Percentiles rank a stretch among this genome's conserved stretches.
Evolutionary conservation across 2,329 filamentous ascomycete genomes (phyloP).

Genomic region (Waltergamsia citrina): DNA sequence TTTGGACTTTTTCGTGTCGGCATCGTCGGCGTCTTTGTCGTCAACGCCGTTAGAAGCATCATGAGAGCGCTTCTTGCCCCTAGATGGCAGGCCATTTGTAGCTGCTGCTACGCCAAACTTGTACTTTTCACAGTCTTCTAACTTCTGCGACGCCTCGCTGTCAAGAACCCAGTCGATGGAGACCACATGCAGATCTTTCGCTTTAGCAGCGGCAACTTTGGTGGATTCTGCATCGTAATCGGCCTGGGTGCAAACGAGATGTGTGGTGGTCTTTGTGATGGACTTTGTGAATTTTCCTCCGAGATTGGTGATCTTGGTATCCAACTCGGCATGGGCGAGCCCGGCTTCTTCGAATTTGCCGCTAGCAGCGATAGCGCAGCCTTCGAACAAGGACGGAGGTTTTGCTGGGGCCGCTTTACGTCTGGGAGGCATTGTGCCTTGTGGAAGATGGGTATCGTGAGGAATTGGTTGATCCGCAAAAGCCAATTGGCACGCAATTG

Average conservation of each 20-base stretch:
- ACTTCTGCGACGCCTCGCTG: constrained; percentile 25
- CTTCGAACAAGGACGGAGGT: constrained; percentile 27
- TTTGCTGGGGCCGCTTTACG: constrained; percentile 5
- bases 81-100: background rate
- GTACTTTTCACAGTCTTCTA: constrained; percentile 14
- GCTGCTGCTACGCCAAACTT: constrained; percentile 9
- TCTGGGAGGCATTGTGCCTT: constrained; percentile 2
- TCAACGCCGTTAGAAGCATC: constrained; percentile 1
- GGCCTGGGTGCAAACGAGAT: constrained; percentile 44
- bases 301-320: constrained; percentile 33
- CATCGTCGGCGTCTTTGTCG: constrained; percentile 13
- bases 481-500: no score
- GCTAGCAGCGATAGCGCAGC: constrained; percentile 44
- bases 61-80: background rate
- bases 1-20: constrained; percentile 24
- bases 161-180: constrained; percentile 52
- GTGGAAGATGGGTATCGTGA: background rate
- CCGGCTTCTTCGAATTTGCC: constrained; percentile 47
- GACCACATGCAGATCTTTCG: constrained; percentile 44
- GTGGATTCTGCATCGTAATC: constrained; percentile 38
- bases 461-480: no score
- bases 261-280: constrained; percentile 41
- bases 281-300: constrained; percentile 38
- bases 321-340: constrained; percentile 39
- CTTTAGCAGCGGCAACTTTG: constrained; percentile 40